phyloP scores from a whole-genome alignment of 2,329 filamentous ascomycete species.

The Sporothrix variecibatus region DNA sequence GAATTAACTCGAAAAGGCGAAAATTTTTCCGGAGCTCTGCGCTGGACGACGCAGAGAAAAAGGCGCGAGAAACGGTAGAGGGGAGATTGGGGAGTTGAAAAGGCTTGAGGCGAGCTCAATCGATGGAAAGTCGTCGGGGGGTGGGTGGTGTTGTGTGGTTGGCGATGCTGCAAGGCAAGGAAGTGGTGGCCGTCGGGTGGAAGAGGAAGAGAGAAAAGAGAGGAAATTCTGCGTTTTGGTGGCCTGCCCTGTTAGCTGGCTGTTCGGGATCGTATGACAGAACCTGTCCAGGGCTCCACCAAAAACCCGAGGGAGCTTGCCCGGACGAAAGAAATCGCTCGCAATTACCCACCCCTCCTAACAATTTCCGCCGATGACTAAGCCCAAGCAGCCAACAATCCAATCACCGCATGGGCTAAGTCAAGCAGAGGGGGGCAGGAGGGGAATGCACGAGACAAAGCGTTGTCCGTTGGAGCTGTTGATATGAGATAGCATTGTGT shows the following conservation, averaged over 20 bases:
- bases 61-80: not conserved
- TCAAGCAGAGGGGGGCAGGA: not conserved
- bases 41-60: slow-evolving; percentile 6
- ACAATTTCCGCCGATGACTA: slow-evolving; percentile 23
- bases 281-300: slow-evolving; percentile 29
- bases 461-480: not conserved
- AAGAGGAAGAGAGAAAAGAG: slow-evolving; percentile 28
- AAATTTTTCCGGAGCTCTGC: slow-evolving; percentile 23
- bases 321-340: slow-evolving; percentile 33
- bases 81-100: slow-evolving; percentile 8
- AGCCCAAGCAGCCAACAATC: not conserved
- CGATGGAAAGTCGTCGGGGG: not conserved
- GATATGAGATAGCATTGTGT: not conserved
- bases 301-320: slow-evolving; percentile 28
- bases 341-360: slow-evolving; percentile 29
- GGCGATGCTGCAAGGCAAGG: slow-evolving; percentile 8
- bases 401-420: slow-evolving; percentile 24
- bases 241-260: slow-evolving; percentile 11
- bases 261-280: slow-evolving; percentile 32
- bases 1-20: slow-evolving; percentile 13
- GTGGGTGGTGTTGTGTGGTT: slow-evolving; percentile 8
- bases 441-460: not conserved
- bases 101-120: slow-evolving; percentile 17
- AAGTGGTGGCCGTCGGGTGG: slow-evolving; percentile 21
- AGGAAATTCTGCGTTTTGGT: slow-evolving; percentile 22